These are phyloP conservation scores for Mortierella sp. DNA, from an alignment of 371 early-diverging fungal genomes.

Conservation along the genomic window DNA sequence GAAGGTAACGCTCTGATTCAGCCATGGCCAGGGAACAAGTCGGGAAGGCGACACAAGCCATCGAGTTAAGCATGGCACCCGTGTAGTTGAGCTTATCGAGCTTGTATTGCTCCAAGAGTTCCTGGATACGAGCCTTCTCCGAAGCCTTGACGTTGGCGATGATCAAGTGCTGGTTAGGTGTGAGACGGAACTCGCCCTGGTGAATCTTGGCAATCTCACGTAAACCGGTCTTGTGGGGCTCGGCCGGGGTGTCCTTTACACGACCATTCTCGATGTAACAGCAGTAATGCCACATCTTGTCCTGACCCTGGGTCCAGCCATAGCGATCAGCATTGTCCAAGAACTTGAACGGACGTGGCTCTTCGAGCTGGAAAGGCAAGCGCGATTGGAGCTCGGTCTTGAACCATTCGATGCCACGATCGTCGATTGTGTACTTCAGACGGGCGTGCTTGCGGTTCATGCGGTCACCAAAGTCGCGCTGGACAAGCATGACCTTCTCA, in stretches of 20 bases:
- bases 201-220: constrained; percentile 83
- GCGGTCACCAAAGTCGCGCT: constrained; percentile 94
- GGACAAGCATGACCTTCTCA: constrained; percentile 90
- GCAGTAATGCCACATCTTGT: constrained; percentile 83
- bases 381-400: constrained; percentile 84
- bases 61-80: constrained; percentile 86
- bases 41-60: constrained; percentile 96
- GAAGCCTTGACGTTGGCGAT: constrained; percentile 81
- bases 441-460: constrained; percentile 97
- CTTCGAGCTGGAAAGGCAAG: constrained; percentile 76
- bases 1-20: constrained; percentile 95
- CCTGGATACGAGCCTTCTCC: constrained; percentile 78
- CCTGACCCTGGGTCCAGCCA: constrained; percentile 88
- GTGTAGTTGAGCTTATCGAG: constrained; percentile 84
- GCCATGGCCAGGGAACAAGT: constrained; percentile 96
- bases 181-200: constrained; percentile 85
- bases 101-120: constrained; percentile 79
- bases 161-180: constrained; percentile 92
- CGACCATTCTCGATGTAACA: constrained; percentile 94
- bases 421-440: constrained; percentile 96
- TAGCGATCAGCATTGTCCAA: constrained; percentile 91
- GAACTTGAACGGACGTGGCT: constrained; percentile 79
- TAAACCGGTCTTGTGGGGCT: constrained; percentile 82
- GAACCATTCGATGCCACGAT: constrained; percentile 92
- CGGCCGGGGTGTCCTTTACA: constrained; percentile 86